Conservation (phyloP, 352 stramenopile species). For the Aphanomyces invadans region DNA sequence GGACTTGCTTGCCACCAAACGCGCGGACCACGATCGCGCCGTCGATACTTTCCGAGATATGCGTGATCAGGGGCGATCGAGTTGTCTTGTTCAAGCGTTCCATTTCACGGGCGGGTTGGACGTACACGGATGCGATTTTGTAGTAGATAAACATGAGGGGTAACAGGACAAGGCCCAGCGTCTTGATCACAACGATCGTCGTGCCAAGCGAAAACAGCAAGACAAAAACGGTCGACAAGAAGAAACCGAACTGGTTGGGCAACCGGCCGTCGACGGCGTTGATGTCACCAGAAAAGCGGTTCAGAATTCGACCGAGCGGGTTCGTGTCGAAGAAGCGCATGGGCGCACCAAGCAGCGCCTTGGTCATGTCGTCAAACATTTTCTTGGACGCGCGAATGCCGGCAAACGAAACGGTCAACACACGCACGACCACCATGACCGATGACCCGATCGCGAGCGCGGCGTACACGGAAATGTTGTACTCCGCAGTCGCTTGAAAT, state of each 20-base stretch:
- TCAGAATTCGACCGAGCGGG: slow-evolving; percentile 26
- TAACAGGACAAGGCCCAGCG: slow-evolving; percentile 75
- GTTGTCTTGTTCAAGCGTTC: slow-evolving; percentile 42
- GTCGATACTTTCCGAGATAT: slow-evolving; percentile 47
- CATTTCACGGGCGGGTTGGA: slow-evolving; percentile 43
- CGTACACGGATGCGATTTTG: slow-evolving; percentile 34
- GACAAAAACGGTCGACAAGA: slow-evolving; percentile 37
- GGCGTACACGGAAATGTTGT: slow-evolving; percentile 32
- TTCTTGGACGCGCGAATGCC: slow-evolving; percentile 35
- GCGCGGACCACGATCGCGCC: slow-evolving; percentile 43
- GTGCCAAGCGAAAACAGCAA: slow-evolving; percentile 62
- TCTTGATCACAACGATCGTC: slow-evolving; percentile 71
- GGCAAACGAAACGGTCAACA: slow-evolving; percentile 31
- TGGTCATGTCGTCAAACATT: slow-evolving; percentile 83
- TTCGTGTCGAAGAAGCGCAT: slow-evolving; percentile 87
- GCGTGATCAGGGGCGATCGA: slow-evolving; percentile 40
- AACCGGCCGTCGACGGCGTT: slow-evolving; percentile 75
- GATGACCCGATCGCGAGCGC: slow-evolving; percentile 26
- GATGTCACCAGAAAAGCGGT: slow-evolving; percentile 22
- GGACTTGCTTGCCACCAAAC: slow-evolving; percentile 29
- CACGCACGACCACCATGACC: slow-evolving; percentile 35
- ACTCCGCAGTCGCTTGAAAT: background rate
- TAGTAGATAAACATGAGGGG: slow-evolving; percentile 80
- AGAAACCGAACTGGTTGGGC: slow-evolving; percentile 26
- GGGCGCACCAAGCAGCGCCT: slow-evolving; percentile 69